These are phyloP conservation scores for Hylodesmum podocarpum DNA, from an alignment of 306 rosid genomes.

Conservation along the genomic window DNA sequence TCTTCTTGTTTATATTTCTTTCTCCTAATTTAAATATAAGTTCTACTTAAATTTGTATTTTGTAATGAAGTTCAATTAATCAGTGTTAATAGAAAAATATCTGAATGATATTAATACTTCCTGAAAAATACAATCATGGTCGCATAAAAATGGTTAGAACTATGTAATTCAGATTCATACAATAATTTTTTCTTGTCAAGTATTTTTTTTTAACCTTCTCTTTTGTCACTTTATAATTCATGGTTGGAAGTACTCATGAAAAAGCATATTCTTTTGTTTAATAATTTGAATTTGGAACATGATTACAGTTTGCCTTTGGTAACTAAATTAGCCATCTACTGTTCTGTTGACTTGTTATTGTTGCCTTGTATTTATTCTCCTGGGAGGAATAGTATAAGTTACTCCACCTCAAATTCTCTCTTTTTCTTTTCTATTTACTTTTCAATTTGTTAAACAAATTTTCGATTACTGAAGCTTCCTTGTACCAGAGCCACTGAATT, in stretches of 20 bases:
- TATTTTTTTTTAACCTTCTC: background rate
- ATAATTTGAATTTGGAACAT: constrained; percentile 21
- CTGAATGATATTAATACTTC: too few relatives aligned
- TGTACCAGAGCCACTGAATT: background rate
- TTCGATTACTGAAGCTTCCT: background rate
- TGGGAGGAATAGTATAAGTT: background rate
- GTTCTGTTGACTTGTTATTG: background rate
- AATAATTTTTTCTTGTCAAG: background rate
- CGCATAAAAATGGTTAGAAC: background rate
- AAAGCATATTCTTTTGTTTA: constrained; percentile 1
- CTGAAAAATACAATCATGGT: background rate
- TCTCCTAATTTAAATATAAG: too few relatives aligned
- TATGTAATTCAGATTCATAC: too few relatives aligned
- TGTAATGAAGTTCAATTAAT: too few relatives aligned
- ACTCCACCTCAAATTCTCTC: background rate
- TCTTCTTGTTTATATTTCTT: too few relatives aligned
- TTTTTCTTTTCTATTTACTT: background rate
- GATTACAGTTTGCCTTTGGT: constrained; percentile 18
- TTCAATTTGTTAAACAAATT: background rate
- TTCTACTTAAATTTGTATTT: too few relatives aligned
- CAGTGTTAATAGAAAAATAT: too few relatives aligned
- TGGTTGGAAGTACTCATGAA: constrained; percentile 13
- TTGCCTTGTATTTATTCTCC: background rate
- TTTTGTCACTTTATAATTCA: background rate
- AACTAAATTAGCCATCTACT: background rate